Percentiles rank a stretch among this genome's conserved stretches.
These are phyloP conservation scores for Chenopodium formosanum DNA, from an alignment of 148 eudicot genomes.

Conservation along the genomic window DNA sequence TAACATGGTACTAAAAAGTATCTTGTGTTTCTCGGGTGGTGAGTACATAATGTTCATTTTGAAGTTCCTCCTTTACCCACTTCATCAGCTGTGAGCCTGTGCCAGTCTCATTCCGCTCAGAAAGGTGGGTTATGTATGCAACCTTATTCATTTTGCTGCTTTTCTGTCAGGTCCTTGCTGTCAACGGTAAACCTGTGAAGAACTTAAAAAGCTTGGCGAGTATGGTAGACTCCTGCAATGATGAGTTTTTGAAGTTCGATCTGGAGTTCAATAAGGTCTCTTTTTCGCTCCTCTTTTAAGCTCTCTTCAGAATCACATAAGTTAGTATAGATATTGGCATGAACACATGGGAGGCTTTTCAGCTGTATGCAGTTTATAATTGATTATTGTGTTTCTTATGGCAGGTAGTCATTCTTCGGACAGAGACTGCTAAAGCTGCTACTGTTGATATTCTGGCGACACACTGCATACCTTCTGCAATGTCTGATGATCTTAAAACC, in stretches of 20 bases:
- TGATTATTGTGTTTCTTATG: neutral
- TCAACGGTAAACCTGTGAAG: slow-evolving; percentile 75
- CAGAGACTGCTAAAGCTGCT: slow-evolving; percentile 77
- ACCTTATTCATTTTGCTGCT: slow-evolving; percentile 9
- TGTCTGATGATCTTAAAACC: slow-evolving; percentile 73
- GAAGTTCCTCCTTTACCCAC: neutral
- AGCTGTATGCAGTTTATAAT: neutral
- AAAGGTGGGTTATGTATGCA: neutral
- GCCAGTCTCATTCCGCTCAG: neutral
- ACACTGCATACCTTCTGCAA: slow-evolving; percentile 86
- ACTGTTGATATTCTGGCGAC: slow-evolving; percentile 70
- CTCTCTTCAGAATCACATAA: neutral
- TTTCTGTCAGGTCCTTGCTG: slow-evolving; percentile 59
- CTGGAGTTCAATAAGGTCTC: slow-evolving; percentile 71
- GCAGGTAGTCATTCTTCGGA: slow-evolving; percentile 72
- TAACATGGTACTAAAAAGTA: neutral
- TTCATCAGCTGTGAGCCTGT: neutral
- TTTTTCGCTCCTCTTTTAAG: slow-evolving; percentile 4
- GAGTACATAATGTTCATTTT: neutral
- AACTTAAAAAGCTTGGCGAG: slow-evolving; percentile 77
- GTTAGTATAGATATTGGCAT: neutral
- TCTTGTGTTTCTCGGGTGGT: neutral
- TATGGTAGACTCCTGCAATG: slow-evolving; percentile 76
- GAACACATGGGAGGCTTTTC: neutral
- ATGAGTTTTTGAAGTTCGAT: slow-evolving; percentile 79